These are phyloP conservation scores for Spongiforma sp. DNA, from an alignment of 1,284 basidiomycete species.

Conservation along the genomic window DNA sequence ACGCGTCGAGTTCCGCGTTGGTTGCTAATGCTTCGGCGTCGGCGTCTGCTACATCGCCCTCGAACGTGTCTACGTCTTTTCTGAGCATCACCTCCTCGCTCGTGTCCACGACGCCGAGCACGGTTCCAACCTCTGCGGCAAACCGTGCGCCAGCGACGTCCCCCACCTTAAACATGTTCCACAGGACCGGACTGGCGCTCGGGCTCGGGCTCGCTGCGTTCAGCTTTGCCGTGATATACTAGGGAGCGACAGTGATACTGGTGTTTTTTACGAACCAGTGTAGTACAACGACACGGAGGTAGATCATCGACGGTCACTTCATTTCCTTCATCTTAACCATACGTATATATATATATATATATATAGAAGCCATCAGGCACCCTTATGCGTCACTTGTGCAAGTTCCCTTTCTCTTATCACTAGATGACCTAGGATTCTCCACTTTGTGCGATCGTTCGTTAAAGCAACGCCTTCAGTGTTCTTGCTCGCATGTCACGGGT, in stretches of 20 bases:
- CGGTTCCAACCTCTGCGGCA: not conserved
- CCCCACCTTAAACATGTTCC: constrained; percentile 8
- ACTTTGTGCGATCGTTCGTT: not conserved
- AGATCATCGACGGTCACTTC: not conserved
- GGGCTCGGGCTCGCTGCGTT: constrained; percentile 24
- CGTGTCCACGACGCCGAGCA: not conserved
- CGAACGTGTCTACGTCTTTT: not conserved
- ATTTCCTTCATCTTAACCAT: too few relatives aligned
- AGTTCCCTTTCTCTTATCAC: too few relatives aligned
- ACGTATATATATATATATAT: too few relatives aligned
- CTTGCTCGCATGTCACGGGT: not conserved
- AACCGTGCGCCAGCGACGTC: constrained; percentile 16
- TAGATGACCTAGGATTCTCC: not conserved
- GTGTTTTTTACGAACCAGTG: not conserved
- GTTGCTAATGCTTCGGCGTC: not conserved
- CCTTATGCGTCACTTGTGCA: too few relatives aligned
- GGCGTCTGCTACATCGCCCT: not conserved
- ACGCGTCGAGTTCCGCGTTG: not conserved
- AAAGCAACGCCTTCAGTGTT: not conserved
- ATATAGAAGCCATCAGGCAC: too few relatives aligned
- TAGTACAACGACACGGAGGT: not conserved
- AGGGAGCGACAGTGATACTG: constrained; percentile 9
- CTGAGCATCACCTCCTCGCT: not conserved
- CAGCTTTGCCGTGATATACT: constrained; percentile 23
- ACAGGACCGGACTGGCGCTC: constrained; percentile 22